Evolutionary conservation across 768 basidiomycete species (phyloP).

Genomic region (Mycena floridula): DNA sequence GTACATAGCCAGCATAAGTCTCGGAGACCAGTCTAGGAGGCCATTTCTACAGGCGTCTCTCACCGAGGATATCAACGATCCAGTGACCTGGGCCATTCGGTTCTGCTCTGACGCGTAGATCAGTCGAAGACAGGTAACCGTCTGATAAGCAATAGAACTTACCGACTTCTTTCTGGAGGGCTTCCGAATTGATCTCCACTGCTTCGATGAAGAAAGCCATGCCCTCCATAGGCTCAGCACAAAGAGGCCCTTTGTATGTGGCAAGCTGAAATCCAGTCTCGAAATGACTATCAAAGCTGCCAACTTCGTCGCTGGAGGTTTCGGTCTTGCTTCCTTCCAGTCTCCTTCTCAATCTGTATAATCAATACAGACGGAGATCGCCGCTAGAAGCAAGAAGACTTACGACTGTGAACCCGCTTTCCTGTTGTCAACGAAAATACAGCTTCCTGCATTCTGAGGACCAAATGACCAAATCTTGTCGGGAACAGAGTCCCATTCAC

Average conservation of each 20-base stretch:
- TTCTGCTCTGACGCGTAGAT: constrained; percentile 73
- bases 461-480: constrained; percentile 90
- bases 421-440: constrained; percentile 76
- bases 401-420: constrained; percentile 48
- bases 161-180: constrained; percentile 65
- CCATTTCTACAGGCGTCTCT: constrained; percentile 88
- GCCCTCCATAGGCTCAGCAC: constrained; percentile 92
- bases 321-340: constrained; percentile 34
- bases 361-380: constrained; percentile 1
- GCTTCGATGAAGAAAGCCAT: constrained; percentile 86
- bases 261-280: constrained; percentile 96
- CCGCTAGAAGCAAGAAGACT: constrained; percentile 21
- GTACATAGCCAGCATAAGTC: constrained; percentile 97
- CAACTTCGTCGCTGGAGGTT: constrained; percentile 20
- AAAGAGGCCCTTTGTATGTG: constrained; percentile 89
- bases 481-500: constrained; percentile 74
- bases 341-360: constrained; percentile 44
- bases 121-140: constrained; percentile 1
- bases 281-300: constrained; percentile 75
- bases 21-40: constrained; percentile 94
- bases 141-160: constrained; percentile 20
- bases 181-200: constrained; percentile 54
- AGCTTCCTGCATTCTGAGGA: constrained; percentile 80
- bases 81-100: constrained; percentile 76
- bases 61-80: constrained; percentile 84